Base-by-base conservation (phyloP, 495 filamentous ascomycete genomes). In the Trichoderma erinaceum region DNA sequence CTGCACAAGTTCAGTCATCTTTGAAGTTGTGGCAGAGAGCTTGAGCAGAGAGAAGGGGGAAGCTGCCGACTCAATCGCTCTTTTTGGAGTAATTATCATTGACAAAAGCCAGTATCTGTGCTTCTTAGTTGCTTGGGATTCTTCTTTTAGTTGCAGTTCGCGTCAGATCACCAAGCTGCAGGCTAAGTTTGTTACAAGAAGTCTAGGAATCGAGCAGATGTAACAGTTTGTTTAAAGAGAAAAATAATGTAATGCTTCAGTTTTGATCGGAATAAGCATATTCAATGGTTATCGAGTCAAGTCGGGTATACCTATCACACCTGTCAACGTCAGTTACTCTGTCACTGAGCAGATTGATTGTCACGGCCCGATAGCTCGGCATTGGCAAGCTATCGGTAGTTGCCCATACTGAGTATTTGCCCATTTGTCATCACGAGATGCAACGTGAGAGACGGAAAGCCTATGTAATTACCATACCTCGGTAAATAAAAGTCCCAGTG, bases 361-460 rank as follows among this genome's bases (percentile, higher is more conserved):
- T 52, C 48, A 52, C 48, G 48, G 48, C 48, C 48, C 48, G 56
- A 61, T 32, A 32, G 25, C 16, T 61, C 27, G 27, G 56, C 56
- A 61, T 29, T 48, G 44, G 44, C 44, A n/a, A n/a, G 56, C 56
- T 21, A 32, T 4, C 25, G n/a, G 10, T 21, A 61, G 27, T 61
- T 61, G 23, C 23, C 18, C 25, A 25, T 15, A 27, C 27, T 18
- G 56, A 4, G 3, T 61, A 32, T 61, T 61, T 61, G 56, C 25
- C 12, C 5, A 12, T 32, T 2, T 18, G 27, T 32, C 25, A 61
- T 61, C 56, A 61, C 56, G 16, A 13, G 10, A 29, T 61, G 56
- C 11, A 32, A 32, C 56, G 56, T 61, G 27, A 23, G 29, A 61
- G 16, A 18, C 56, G 27, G 56, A 32, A 61, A 61, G 56, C 5